Evolutionary conservation across 352 stramenopile genomes (phyloP).

Genomic region (Phytophthora citrophthora): DNA sequence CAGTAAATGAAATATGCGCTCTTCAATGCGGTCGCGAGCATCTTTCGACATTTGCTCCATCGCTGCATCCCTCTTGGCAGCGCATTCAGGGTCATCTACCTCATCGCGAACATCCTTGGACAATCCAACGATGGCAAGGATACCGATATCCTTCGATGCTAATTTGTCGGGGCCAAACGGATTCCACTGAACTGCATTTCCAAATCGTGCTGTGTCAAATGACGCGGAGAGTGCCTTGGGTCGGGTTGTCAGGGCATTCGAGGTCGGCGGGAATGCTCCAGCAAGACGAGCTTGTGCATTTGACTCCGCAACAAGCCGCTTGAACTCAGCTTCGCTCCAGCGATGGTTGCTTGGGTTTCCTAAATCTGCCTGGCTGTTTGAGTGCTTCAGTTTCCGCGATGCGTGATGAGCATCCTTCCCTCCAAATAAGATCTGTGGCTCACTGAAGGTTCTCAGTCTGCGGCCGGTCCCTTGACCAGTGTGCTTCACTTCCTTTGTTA

Average conservation of each 20-base stretch:
- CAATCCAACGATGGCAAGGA: conserved; percentile 66
- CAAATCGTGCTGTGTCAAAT: conserved; percentile 70
- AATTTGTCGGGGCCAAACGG: conserved; percentile 55
- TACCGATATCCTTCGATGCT: conserved; percentile 52
- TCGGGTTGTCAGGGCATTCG: conserved; percentile 38
- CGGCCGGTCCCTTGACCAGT: conserved; percentile 35
- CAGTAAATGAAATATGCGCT: conserved; percentile 76
- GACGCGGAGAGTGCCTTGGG: conserved; percentile 67
- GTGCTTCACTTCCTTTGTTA: conserved; percentile 51
- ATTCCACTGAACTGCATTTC: conserved; percentile 44
- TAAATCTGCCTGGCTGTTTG: conserved; percentile 70
- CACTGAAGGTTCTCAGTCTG: conserved; percentile 58
- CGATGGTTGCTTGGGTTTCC: conserved; percentile 74
- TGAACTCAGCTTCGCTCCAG: conserved; percentile 78
- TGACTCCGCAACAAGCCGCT: conserved; percentile 70
- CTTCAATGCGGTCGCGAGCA: conserved; percentile 67
- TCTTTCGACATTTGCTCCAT: conserved; percentile 70
- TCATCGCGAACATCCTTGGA: conserved; percentile 70
- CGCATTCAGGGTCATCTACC: conserved; percentile 45
- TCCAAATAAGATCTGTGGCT: conserved; percentile 54
- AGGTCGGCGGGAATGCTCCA: conserved; percentile 41
- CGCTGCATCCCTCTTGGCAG: conserved; percentile 47
- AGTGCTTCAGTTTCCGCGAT: conserved; percentile 65
- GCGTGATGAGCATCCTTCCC: conserved; percentile 43
- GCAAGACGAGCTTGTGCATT: conserved; percentile 57